A percentile compares a stretch with the other conserved stretches of the same genome.
phyloP scores from a whole-genome alignment of 768 basidiomycete species.

The Crucibulum laeve region DNA sequence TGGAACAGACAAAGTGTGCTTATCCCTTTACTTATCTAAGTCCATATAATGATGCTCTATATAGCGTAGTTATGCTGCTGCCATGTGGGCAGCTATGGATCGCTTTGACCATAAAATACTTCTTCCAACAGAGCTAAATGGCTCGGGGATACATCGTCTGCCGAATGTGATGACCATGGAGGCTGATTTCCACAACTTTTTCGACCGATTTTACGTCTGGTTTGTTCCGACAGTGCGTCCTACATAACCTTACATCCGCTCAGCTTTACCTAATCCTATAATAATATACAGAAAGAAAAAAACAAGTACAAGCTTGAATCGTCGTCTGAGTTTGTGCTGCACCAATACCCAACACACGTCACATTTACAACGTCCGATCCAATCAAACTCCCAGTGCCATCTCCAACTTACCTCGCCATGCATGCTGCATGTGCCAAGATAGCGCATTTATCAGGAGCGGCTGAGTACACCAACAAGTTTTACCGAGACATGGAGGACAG shows the following conservation, averaged over 20 bases:
- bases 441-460: conserved; percentile 26
- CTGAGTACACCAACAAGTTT: conserved; percentile 22
- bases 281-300: conserved; percentile 3
- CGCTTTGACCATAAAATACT: neutral
- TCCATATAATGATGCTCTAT: neutral
- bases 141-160: neutral
- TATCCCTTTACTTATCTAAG: neutral
- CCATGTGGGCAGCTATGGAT: too few species aligned
- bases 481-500: conserved; percentile 9
- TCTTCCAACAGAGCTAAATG: neutral
- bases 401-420: conserved; percentile 16
- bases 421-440: conserved; percentile 29
- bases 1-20: neutral
- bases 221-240: conserved; percentile 17
- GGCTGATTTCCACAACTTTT: conserved; percentile 8
- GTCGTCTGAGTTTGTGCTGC: neutral
- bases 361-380: conserved; percentile 18
- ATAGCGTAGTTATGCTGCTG: neutral
- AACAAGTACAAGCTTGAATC: conserved; percentile 9
- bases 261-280: neutral
- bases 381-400: conserved; percentile 16
- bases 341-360: conserved; percentile 6
- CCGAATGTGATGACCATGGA: conserved; percentile 19
- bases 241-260: neutral
- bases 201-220: conserved; percentile 19